These are phyloP conservation scores for Mollisia scopiformis DNA, from an alignment of 2,329 filamentous ascomycete genomes.

Conservation along the genomic window DNA sequence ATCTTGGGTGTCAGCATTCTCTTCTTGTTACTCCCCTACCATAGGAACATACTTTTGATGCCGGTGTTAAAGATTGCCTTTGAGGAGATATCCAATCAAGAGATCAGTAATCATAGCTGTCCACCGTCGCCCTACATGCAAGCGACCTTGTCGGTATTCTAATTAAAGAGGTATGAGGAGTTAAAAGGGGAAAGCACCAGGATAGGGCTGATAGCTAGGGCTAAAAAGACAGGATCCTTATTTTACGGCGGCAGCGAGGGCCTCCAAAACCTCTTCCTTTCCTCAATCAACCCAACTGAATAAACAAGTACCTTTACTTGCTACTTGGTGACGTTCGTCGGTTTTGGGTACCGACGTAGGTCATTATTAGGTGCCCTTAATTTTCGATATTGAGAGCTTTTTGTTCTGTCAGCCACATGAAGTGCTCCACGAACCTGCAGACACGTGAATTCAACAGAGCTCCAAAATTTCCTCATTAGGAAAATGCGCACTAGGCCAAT, in stretches of 20 bases:
- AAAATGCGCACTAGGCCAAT: no score
- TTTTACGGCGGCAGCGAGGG: no score
- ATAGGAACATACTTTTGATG: neutral
- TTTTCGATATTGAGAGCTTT: no score
- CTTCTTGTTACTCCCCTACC: neutral
- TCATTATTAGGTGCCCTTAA: no score
- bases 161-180: neutral
- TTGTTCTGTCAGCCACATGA: no score
- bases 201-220: neutral
- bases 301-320: neutral
- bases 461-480: no score
- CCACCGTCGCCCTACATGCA: neutral
- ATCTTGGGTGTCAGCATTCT: neutral
- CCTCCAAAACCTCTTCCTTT: no score
- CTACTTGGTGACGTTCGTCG: neutral
- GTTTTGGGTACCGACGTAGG: no score
- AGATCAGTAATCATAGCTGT: neutral
- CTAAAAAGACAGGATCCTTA: no score
- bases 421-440: no score
- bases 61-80: neutral
- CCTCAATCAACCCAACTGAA: no score
- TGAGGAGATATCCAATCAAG: neutral
- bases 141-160: neutral
- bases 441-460: no score
- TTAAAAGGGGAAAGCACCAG: neutral